Conservation (phyloP, 257 asterid species). For the Scutellaria baicalensis region DNA sequence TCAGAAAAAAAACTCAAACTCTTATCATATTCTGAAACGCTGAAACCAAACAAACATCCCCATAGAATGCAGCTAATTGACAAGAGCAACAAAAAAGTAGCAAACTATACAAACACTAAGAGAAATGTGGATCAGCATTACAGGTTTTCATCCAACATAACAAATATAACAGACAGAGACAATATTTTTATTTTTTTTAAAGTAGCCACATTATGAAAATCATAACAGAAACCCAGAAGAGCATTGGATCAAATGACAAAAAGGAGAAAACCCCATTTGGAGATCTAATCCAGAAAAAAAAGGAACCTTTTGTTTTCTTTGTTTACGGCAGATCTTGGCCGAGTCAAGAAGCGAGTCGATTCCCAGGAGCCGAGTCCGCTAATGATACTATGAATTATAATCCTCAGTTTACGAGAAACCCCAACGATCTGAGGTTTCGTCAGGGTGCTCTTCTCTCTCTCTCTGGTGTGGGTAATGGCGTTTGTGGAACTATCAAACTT, state of each 20-base stretch:
- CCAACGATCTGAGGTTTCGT: slow-evolving; percentile 19
- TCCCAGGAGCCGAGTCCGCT: slow-evolving; percentile 7
- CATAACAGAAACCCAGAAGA: slow-evolving; percentile 8
- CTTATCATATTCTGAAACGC: background rate
- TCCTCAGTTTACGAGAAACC: slow-evolving; percentile 17
- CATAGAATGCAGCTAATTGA: background rate
- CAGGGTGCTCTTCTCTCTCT: background rate
- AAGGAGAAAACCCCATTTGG: background rate
- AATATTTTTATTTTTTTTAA: too few species aligned
- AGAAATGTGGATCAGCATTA: slow-evolving; percentile 18
- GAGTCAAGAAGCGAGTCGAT: slow-evolving; percentile 16
- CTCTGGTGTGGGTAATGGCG: slow-evolving; percentile 17
- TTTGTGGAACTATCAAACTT: background rate
- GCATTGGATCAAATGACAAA: background rate
- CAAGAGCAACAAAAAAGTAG: background rate
- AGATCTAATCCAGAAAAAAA: background rate
- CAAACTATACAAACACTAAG: slow-evolving; percentile 2
- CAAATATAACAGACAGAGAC: background rate
- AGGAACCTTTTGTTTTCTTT: background rate
- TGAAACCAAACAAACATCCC: background rate
- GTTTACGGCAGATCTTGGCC: slow-evolving; percentile 24
- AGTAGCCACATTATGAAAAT: background rate
- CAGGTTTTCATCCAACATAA: slow-evolving; percentile 2
- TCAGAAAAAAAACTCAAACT: slow-evolving; percentile 1
- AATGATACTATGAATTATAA: background rate